Percentiles rank a stretch among this genome's conserved stretches.
Evolutionary conservation across 1,284 basidiomycete genomes (phyloP).

Genomic region (Marasmius oreades): DNA sequence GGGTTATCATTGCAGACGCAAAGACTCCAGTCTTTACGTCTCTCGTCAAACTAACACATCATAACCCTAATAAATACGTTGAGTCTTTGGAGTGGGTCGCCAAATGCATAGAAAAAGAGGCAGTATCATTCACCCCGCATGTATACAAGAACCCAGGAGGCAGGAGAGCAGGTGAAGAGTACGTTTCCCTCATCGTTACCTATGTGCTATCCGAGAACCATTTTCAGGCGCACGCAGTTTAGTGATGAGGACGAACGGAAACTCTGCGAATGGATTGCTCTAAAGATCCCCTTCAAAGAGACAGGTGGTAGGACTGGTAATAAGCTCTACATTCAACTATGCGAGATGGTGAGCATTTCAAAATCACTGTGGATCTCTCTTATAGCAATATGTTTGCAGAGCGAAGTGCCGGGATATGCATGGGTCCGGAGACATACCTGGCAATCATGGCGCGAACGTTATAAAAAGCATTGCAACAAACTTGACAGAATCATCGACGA

Average conservation of each 20-base stretch:
- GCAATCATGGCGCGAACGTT: slow-evolving; percentile 84
- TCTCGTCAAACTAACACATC: slow-evolving; percentile 66
- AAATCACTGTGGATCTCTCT: background rate
- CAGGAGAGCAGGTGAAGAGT: slow-evolving; percentile 77
- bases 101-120: slow-evolving; percentile 67
- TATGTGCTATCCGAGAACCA: slow-evolving; percentile 5
- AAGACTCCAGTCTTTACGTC: slow-evolving; percentile 68
- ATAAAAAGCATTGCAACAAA: slow-evolving; percentile 72
- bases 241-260: slow-evolving; percentile 26
- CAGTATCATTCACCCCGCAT: slow-evolving; percentile 62
- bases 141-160: slow-evolving; percentile 81
- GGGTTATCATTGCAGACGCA: slow-evolving; percentile 73
- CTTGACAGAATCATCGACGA: slow-evolving; percentile 59
- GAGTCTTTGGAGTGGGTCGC: slow-evolving; percentile 80
- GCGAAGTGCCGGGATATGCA: slow-evolving; percentile 59
- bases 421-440: slow-evolving; percentile 83
- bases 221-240: slow-evolving; percentile 49
- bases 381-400: slow-evolving; percentile 30
- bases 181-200: slow-evolving; percentile 22
- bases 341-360: slow-evolving; percentile 42
- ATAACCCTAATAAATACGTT: slow-evolving; percentile 63
- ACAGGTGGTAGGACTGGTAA: slow-evolving; percentile 14
- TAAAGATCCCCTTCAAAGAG: slow-evolving; percentile 10
- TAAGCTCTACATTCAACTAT: slow-evolving; percentile 31
- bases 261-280: slow-evolving; percentile 46